Base-by-base conservation (phyloP, 768 basidiomycete genomes). In the Royoungia palumana region DNA sequence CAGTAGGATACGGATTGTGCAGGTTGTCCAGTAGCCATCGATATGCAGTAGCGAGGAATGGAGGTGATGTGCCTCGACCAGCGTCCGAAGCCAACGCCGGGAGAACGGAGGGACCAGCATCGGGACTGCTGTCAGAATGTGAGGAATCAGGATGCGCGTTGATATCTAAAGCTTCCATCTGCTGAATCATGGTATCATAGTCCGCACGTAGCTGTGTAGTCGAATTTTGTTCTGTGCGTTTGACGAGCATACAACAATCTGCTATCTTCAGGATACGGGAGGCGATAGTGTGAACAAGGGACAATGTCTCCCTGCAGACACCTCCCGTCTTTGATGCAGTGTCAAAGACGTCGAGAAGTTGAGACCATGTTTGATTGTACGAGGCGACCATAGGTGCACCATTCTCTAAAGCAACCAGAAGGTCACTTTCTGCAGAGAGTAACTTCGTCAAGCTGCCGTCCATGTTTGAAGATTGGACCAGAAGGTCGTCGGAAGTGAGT, bases 1-100 rank as follows among this genome's bases (percentile, higher is more conserved):
- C 27, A 0, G 72, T 61, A 0, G 81, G 81, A 46, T 81, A 81
- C 0, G 81, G 81, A 51, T 79, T 69, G 21, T 76, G 72, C 0
- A 81, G 54, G 42, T 81, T 74, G 1, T 56, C 39, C 0, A 76
- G 49, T 1, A 80, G 60, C 78, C 79, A 81, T 6, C 54, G 46
- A 48, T 73, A 73, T 0, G 72, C 66, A 4, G 62, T 28, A 4
- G 35, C 14, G 38, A 47, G 46, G 12, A 55, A 60, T 1, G 49
- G 12, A 1, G 44, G 28, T 2, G 28, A 16, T 32, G 14, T 14
- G 16, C 7, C 4, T 32, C 14, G n/a, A n/a, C n/a, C 32, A 9
- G 32, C 16, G 14, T 32, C 32, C 32, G 16, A 32, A 16, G 16
- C 32, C 13, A 14, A 16, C 9, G 32, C 16, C 32, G 32, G 13